A percentile compares a stretch with the other conserved stretches of the same genome.
Conservation (phyloP, 139 green algal genomes). For the Eudorina sp. region DNA sequence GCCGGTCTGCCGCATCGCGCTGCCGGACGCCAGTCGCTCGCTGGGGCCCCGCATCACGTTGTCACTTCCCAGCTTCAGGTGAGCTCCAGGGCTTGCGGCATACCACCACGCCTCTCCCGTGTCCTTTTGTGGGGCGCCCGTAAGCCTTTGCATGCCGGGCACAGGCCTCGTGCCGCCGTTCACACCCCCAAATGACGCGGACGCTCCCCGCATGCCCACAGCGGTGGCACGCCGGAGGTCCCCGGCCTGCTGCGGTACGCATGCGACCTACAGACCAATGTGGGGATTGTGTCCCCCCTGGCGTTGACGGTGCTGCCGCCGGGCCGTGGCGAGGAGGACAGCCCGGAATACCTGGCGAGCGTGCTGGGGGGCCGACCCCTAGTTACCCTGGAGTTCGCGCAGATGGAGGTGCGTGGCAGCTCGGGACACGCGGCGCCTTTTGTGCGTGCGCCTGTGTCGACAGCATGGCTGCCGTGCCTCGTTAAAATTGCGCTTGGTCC, state of each 20-base stretch:
- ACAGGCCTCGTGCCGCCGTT: no score
- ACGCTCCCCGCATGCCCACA: slow-evolving; percentile 71
- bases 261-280: slow-evolving; percentile 77
- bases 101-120: no score
- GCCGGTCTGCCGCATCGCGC: slow-evolving; percentile 72
- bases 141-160: no score
- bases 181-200: no score
- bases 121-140: no score
- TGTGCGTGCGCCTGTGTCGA: no score
- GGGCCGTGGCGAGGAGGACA: slow-evolving; percentile 33
- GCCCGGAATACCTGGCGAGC: slow-evolving; percentile 69
- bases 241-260: slow-evolving; percentile 87
- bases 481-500: no score
- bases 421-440: no score
- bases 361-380: slow-evolving; percentile 82
- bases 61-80: slow-evolving; percentile 88
- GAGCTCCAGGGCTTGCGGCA: no score
- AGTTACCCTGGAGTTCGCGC: slow-evolving; percentile 81
- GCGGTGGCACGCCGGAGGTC: slow-evolving; percentile 77
- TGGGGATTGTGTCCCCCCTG: slow-evolving; percentile 67
- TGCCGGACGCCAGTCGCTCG: slow-evolving; percentile 53
- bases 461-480: no score
- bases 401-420: slow-evolving; percentile 85
- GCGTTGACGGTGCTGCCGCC: slow-evolving; percentile 41
- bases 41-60: slow-evolving; percentile 61